Conservation (phyloP, 1,139 yeast species). For the Taiozyma sp. region DNA sequence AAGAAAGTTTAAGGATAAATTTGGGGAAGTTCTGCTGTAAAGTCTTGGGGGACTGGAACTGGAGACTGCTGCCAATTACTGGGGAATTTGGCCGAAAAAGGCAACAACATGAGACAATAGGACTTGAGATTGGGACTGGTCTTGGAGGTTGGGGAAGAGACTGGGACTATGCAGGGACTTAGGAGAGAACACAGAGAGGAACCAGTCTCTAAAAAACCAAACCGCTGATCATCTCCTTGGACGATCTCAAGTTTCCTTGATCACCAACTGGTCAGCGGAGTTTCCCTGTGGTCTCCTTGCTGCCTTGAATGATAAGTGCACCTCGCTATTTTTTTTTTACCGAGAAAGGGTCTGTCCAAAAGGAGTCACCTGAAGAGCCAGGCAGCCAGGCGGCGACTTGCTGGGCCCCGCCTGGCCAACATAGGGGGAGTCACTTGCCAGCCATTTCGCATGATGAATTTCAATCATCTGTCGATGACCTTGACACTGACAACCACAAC, state of each 20-base stretch:
- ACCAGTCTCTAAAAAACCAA: neutral
- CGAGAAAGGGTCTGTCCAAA: neutral
- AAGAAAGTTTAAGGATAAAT: neutral
- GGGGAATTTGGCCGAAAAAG: neutral
- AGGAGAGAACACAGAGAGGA: neutral
- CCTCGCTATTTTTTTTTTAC: neutral
- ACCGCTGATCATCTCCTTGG: too few relatives aligned
- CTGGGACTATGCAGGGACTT: neutral
- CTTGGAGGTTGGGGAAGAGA: neutral
- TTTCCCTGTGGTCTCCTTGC: neutral
- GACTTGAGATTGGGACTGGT: neutral
- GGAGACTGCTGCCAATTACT: neutral
- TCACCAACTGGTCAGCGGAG: too few relatives aligned
- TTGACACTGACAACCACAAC: neutral
- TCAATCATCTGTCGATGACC: neutral
- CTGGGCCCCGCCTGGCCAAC: neutral
- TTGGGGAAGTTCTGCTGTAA: neutral
- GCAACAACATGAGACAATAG: neutral
- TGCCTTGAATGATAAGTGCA: neutral
- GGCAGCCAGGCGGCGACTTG: neutral
- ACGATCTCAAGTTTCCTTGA: too few relatives aligned
- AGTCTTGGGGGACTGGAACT: neutral
- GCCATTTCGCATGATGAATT: too few relatives aligned
- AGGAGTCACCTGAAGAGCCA: neutral
- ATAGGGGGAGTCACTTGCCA: too few relatives aligned